Evolutionary conservation across 2,329 filamentous ascomycete species (phyloP), one percentile per base, ranked within the genome.

Genomic region (Nemania diffusa): DNA sequence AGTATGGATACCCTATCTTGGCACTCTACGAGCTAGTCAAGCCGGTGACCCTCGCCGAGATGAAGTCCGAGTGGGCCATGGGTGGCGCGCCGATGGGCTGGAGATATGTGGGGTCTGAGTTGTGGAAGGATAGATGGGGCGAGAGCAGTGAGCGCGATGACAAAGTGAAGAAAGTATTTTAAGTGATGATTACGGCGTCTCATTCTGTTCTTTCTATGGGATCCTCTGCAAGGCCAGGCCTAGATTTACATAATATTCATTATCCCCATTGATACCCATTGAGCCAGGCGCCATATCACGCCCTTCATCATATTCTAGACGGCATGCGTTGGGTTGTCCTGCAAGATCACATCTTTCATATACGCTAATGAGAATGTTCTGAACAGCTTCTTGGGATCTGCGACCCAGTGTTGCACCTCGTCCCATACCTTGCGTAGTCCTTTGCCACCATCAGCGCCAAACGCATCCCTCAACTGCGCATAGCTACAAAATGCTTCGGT

Each of bases 361-460:
- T 65, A 65, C 24, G 63, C 57, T 51, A 65, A 17, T 13, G 57
- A 65, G 24, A 60, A 65, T 26, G 63, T 26, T 15, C 57, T 60
- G 29, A 60, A 61, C 37, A 60, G 34, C 42, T 65, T 63, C 61
- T 48, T 51, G 6, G 62, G 62, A 44, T 64, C 56, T 1, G 50
- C 56, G 17, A 64, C 27, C 62, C 62, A 64, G n/a, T 13, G 27
- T 15, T 64, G 22, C 40, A 64, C 56, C 50, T 64, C 62, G 9
- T 56, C 56, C 62, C 62, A 64, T 4, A 64, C 22, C 50, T n/a
- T 55, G 22, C 62, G 55, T 56, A 64, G 40, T 11, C 62, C 62
- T 26, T 50, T 3, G 17, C 20, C 24, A 5, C 62, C 56, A 56
- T 59, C 46, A 13, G 48, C 56, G 4, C 56, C 62, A 27, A 59